Base-by-base conservation (phyloP, 1,284 basidiomycete genomes). In the Taiwanofungus camphoratus region DNA sequence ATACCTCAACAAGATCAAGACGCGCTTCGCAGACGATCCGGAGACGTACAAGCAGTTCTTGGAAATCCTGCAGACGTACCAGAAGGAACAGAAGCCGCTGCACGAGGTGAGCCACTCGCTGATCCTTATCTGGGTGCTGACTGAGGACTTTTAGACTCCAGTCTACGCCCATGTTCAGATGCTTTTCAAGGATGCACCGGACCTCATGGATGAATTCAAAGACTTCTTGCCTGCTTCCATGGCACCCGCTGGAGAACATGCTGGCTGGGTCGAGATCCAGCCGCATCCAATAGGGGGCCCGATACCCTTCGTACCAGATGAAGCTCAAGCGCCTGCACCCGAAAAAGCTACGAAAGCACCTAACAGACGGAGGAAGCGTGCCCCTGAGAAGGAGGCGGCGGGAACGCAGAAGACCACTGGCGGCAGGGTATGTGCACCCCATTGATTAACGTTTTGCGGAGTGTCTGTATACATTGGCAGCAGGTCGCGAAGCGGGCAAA, bases 1-100 rank as follows among this genome's bases (percentile, higher is more conserved):
- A 57, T 99, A 95, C 63, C 84, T 99, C 55, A 98, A 98, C 77
- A 95, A 94, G 74, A 99, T 99, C 73, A 99, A 99, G 71, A 84
- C 85, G 35, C 82, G 94, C 38, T 99, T 89, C 66, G 72, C 82
- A n/a, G 82, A 87, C 50, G 92, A 97, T 53, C 84, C 87, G 18
- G 91, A 95, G 56, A 95, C 88, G 34, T 99, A 99, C 75, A 98
- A 98, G 69, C 87, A 92, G 59, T 99, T 99, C 67, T 72, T 99
- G 56, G 95, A 99, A 70, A 95, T 99, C 43, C 69, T 99, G 53
- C 96, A 99, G 71, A 89, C 90, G 23, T 98, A 97, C 66, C 94
- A 98, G 65, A 94, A 94, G 62, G 94, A 98, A 60, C 89, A 92
- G 60, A 78, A 81, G 49, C 82, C 89, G 53, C 78, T 91, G 21